Conservation (phyloP, 2,329 filamentous ascomycete genomes). For the Aspergillus proliferans region DNA sequence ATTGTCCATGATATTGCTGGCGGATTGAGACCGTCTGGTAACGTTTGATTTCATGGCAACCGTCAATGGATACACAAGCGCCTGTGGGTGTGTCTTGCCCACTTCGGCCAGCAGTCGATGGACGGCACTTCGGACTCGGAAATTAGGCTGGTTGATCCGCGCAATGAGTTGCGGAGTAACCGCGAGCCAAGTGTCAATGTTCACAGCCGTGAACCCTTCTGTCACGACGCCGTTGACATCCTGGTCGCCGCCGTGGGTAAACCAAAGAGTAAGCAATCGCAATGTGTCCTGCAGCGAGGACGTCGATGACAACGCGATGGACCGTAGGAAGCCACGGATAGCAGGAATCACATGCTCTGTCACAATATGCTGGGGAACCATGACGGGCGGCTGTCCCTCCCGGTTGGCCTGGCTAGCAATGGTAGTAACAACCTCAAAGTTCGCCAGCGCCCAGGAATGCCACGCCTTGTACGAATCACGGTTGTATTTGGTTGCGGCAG, state of each 20-base stretch:
- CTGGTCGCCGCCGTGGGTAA: conserved; percentile 78
- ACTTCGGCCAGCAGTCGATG: conserved; percentile 90
- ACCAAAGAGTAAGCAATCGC: conserved; percentile 89
- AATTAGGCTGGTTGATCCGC: conserved; percentile 95
- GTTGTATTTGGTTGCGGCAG: conserved; percentile 87
- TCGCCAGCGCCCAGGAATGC: conserved; percentile 97
- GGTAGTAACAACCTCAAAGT: conserved; percentile 94
- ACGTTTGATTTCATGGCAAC: conserved; percentile 98
- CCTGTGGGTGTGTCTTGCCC: conserved; percentile 88
- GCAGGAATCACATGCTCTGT: conserved; percentile 89
- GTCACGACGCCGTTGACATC: conserved; percentile 89
- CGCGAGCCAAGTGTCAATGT: conserved; percentile 96
- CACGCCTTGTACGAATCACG: conserved; percentile 97
- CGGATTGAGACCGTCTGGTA: conserved; percentile 75
- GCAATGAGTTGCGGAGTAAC: conserved; percentile 97
- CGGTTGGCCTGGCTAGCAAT: conserved; percentile 63
- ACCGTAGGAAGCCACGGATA: conserved; percentile 93
- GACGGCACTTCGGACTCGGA: conserved; percentile 78
- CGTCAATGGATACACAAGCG: conserved; percentile 91
- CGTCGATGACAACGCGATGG: conserved; percentile 81
- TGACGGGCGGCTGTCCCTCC: conserved; percentile 40
- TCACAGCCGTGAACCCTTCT: conserved; percentile 85
- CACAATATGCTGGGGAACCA: conserved; percentile 61
- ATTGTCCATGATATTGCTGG: conserved; percentile 91
- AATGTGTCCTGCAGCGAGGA: conserved; percentile 95